Conservation (phyloP, 306 rosid species). For the Hylodesmum podocarpum region DNA sequence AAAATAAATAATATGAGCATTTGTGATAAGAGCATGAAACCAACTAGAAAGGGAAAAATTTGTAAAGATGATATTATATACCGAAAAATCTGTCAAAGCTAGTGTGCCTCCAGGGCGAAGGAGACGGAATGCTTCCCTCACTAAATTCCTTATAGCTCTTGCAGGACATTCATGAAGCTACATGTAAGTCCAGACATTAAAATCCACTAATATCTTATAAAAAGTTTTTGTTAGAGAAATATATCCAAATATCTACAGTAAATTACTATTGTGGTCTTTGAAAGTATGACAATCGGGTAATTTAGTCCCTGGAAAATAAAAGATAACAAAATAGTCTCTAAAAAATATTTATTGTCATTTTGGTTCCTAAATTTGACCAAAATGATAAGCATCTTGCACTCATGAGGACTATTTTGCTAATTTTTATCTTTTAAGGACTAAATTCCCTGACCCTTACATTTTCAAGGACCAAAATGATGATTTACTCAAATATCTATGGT, state of each 20-base stretch:
- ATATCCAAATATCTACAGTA: too few relatives aligned
- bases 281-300: too few relatives aligned
- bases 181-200: conserved; percentile 25
- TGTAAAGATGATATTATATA: conserved; percentile 20
- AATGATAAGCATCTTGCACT: too few relatives aligned
- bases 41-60: neutral
- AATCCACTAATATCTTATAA: neutral
- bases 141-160: conserved; percentile 48
- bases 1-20: conserved; percentile 35
- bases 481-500: neutral
- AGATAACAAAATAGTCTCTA: too few relatives aligned
- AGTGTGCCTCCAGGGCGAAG: conserved; percentile 72
- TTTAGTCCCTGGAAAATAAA: too few relatives aligned
- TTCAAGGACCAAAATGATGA: too few relatives aligned
- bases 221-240: neutral
- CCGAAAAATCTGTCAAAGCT: conserved; percentile 59
- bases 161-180: conserved; percentile 72
- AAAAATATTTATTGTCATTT: too few relatives aligned
- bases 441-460: too few relatives aligned
- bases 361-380: too few relatives aligned
- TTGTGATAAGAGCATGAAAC: neutral
- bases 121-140: conserved; percentile 62
- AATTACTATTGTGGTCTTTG: too few relatives aligned
- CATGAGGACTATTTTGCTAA: too few relatives aligned
- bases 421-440: too few relatives aligned